Base-by-base conservation (phyloP, 495 filamentous ascomycete genomes). In the Hypoxylon intermedium region DNA sequence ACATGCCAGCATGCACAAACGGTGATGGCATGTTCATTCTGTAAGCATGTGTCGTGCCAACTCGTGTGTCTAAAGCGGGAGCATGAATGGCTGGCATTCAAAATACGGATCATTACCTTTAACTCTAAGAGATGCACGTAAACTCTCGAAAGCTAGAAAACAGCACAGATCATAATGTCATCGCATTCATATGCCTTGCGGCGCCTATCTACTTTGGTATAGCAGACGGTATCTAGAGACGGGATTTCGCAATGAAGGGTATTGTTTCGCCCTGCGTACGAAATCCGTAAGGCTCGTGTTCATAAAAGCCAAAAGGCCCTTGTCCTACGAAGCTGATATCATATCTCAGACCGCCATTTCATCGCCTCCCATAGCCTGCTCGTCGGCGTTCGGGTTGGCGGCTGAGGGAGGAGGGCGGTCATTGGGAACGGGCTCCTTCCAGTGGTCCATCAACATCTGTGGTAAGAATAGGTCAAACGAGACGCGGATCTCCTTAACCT, bases 401-500 rank as follows among this genome's bases (percentile, higher is more conserved):
- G 75, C 60, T 6, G 70, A 75, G 6, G 64, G 71, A 13, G 69
- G 65, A 11, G 75, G 75, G 2, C 77, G 72, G 9, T 66, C 52
- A 12, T 70, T 75, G 12, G 44, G 63, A 5, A 69, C 63, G 6
- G 88, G 84, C 43, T 82, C 77, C 72, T 85, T 88, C 81, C 83
- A 92, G 9, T 75, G 66, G 24, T 80, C 49, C 84, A 92, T 88
- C 60, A 89, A 72, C 72, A 92, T 88, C 71, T 96, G 93, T 0
- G 80, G 78, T 33, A 93, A 72, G 37, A 84, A 80, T 5, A 74
- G 82, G 69, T 87, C 88, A 69, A 85, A 87, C 1, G 80, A 74
- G 2, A 75, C 78, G 38, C 65, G 61, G n/a, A 89, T 65, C 5
- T 80, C 71, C 45, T 86, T 84, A 52, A 92, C 80, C 61, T 81